These are phyloP conservation scores for Leccinum glutinopallens DNA, from an alignment of 1,284 basidiomycete species.

Conservation along the genomic window DNA sequence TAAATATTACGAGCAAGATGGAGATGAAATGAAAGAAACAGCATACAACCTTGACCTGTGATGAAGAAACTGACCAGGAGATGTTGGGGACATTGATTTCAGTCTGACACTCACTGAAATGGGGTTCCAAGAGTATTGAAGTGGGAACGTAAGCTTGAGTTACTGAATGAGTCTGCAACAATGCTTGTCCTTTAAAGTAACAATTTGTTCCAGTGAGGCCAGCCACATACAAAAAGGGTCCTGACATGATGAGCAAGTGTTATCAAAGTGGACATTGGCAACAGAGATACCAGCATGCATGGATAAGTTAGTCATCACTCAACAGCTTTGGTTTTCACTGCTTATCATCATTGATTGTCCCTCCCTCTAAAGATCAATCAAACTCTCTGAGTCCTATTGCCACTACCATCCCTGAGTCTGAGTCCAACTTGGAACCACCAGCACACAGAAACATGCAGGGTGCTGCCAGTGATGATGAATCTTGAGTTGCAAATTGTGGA, in stretches of 20 bases:
- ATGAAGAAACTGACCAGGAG: neutral
- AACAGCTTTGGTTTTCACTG: neutral
- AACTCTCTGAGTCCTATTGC: neutral
- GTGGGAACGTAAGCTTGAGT: neutral
- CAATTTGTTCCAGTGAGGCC: neutral
- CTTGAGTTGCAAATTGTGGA: neutral
- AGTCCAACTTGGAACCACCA: neutral
- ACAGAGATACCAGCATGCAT: neutral
- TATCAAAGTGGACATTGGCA: neutral
- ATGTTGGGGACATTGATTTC: neutral
- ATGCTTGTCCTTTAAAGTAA: neutral
- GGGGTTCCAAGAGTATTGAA: neutral
- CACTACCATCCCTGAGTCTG: neutral
- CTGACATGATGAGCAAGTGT: neutral
- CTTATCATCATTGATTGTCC: neutral
- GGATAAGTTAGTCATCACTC: neutral
- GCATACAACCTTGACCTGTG: neutral
- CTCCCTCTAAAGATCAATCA: neutral
- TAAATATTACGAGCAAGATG: neutral
- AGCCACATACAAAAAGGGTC: neutral
- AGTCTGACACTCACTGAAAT: neutral
- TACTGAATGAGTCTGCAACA: neutral
- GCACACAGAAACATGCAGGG: neutral
- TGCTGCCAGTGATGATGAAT: neutral
- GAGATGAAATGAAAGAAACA: neutral